Conservation (phyloP, 305 asterid genomes). For the Euphrasia arctica region DNA sequence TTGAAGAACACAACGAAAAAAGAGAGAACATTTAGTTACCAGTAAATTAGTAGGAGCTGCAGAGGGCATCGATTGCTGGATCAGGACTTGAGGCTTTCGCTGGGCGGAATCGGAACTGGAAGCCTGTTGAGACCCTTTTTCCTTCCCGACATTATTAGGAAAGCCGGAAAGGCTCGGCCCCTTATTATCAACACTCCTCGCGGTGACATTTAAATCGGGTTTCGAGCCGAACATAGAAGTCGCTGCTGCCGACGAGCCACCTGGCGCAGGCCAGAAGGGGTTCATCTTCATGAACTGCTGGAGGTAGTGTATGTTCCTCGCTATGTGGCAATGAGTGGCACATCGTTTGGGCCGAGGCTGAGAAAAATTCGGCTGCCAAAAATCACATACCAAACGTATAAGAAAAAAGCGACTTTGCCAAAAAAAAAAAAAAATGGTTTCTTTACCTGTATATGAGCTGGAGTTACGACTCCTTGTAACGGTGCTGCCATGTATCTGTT, state of each 20-base stretch:
- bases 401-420: neutral
- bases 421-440: neutral
- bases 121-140: slow-evolving; percentile 55
- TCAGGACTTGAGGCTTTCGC: slow-evolving; percentile 75
- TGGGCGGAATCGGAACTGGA: slow-evolving; percentile 55
- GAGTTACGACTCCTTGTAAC: slow-evolving; percentile 76
- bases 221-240: slow-evolving; percentile 53
- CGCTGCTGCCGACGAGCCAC: slow-evolving; percentile 38
- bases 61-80: slow-evolving; percentile 88
- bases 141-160: slow-evolving; percentile 53
- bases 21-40: slow-evolving; percentile 37
- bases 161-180: slow-evolving; percentile 39
- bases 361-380: slow-evolving; percentile 60
- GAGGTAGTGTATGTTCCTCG: slow-evolving; percentile 65
- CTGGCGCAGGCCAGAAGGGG: slow-evolving; percentile 69
- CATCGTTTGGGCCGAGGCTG: slow-evolving; percentile 94
- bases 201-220: slow-evolving; percentile 51
- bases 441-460: slow-evolving; percentile 72
- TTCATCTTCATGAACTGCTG: slow-evolving; percentile 84
- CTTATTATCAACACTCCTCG: slow-evolving; percentile 49
- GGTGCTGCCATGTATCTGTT: slow-evolving; percentile 91
- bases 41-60: slow-evolving; percentile 71
- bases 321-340: slow-evolving; percentile 95
- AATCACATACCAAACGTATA: neutral
- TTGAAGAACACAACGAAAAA: too few species aligned